Evolutionary conservation across 176 grass and related monocot genomes (phyloP).

Genomic region (Musa acuminata): DNA sequence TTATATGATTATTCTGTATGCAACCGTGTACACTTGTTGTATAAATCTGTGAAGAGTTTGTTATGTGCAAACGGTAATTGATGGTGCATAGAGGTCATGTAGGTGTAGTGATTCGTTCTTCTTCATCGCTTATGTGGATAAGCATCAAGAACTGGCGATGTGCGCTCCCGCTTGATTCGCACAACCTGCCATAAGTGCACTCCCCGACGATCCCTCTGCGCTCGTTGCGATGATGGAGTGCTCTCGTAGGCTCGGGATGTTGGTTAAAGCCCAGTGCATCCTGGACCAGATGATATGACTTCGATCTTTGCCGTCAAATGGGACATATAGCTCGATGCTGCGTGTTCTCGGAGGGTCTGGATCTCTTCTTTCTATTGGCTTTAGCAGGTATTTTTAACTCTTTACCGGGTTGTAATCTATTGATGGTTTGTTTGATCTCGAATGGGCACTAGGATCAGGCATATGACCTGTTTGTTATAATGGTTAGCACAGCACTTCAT

Average conservation of each 20-base stretch:
- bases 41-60: too few species aligned
- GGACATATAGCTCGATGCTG: slow-evolving; percentile 2
- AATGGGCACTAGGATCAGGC: slow-evolving; percentile 10
- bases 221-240: slow-evolving; percentile 13
- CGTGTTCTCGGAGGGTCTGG: slow-evolving; percentile 15
- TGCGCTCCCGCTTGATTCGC: not conserved
- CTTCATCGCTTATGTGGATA: too few species aligned
- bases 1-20: too few species aligned
- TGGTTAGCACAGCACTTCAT: not conserved
- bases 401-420: slow-evolving; percentile 3
- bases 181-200: not conserved
- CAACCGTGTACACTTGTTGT: too few species aligned
- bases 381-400: not conserved
- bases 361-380: slow-evolving; percentile 6
- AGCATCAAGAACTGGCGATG: too few species aligned
- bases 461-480: slow-evolving; percentile 11
- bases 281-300: slow-evolving; percentile 16
- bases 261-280: not conserved
- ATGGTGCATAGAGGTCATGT: too few species aligned
- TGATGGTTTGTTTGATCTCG: not conserved
- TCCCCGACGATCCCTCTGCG: not conserved
- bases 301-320: slow-evolving; percentile 1
- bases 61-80: too few species aligned
- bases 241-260: not conserved
- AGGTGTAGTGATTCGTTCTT: too few species aligned